Base-by-base conservation (phyloP, 495 filamentous ascomycete species). In the Penicillium lagena region DNA sequence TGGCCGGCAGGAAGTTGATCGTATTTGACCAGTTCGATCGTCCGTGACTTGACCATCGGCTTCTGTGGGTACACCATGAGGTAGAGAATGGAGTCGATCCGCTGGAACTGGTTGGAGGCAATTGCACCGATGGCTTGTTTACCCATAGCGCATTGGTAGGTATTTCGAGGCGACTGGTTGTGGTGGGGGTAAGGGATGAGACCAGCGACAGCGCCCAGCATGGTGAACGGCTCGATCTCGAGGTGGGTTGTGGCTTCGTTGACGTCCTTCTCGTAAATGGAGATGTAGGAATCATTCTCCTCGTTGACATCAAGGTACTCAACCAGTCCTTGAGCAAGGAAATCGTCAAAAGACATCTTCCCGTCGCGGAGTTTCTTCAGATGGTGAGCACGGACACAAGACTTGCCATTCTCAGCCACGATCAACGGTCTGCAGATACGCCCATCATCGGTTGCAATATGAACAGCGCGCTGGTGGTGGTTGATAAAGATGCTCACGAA, bases 131-230 rank as follows among this genome's bases (percentile, higher is more conserved):
- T 96, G 12, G 93, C 93, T 86, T 99, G 93, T 68, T 99, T 99
- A 74, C 93, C 93, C 93, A 99, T 99, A 66, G 93, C 93, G 64
- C 94, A 96, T 70, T 98, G 93, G 59, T 99, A 99, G 7, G 93
- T 99, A 61, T 99, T 99, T 70, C 93, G 82, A 8, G 93, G 93
- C 4, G 93, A 99, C 64, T 99, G 93, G 64, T 99, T 99, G 72
- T 99, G 93, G 67, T 99, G 94, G 9, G 93, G 93, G 58, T 96
- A 99, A 4, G 93, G 93, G 55, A 99, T 97, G 14, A 99, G 73
- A 33, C 93, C 91, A 32, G 93, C 93, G 30, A 97, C 94, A 22
- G 93, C 94, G n/a, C 93, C 93, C 29, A 99, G 82, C 35, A 97
- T 85, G 1, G 94, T 97, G 63, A 96, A 97, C 1, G 93, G 93